phyloP scores from a whole-genome alignment of 2,329 filamentous ascomycete species.

The Drechslerella coelobrocha region DNA sequence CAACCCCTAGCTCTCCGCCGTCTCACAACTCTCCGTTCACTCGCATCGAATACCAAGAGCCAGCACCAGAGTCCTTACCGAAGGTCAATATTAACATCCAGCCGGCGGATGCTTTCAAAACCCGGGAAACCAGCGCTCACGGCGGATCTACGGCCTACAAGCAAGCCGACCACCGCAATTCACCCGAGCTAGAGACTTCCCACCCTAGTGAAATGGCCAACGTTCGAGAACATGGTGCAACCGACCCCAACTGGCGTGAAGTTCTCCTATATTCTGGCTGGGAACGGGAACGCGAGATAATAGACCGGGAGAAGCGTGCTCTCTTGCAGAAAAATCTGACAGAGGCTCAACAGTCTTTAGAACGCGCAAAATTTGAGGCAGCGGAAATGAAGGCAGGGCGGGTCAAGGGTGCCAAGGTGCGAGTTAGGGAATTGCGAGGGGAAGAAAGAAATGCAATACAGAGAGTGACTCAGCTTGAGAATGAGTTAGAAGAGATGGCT shows the following conservation, averaged over 20 bases:
- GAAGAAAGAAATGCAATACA: slow-evolving; percentile 4
- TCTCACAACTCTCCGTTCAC: background rate
- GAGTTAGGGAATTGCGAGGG: background rate
- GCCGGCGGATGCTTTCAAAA: background rate
- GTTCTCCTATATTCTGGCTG: slow-evolving; percentile 3
- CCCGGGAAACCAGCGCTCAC: slow-evolving; percentile 10
- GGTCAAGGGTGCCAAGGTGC: background rate
- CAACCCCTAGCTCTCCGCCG: background rate
- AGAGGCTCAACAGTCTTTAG: slow-evolving; percentile 53
- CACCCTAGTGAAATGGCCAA: slow-evolving; percentile 2
- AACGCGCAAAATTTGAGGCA: slow-evolving; percentile 27
- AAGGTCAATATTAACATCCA: slow-evolving; percentile 27
- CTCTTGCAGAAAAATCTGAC: slow-evolving; percentile 61
- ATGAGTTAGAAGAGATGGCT: slow-evolving; percentile 43
- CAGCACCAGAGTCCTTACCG: background rate
- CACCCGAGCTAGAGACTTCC: slow-evolving; percentile 3
- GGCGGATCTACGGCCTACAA: background rate
- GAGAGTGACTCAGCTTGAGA: background rate
- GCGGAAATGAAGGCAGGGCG: background rate
- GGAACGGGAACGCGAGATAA: slow-evolving; percentile 2
- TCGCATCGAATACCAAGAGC: slow-evolving; percentile 18
- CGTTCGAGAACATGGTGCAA: slow-evolving; percentile 66
- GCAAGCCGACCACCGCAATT: background rate
- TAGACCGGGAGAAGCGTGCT: slow-evolving; percentile 61
- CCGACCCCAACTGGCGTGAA: slow-evolving; percentile 65